Percentiles rank a stretch among this genome's conserved stretches.
These are phyloP conservation scores for Ogataea salicorniae DNA, from an alignment of 805 yeast genomes.

Conservation along the genomic window DNA sequence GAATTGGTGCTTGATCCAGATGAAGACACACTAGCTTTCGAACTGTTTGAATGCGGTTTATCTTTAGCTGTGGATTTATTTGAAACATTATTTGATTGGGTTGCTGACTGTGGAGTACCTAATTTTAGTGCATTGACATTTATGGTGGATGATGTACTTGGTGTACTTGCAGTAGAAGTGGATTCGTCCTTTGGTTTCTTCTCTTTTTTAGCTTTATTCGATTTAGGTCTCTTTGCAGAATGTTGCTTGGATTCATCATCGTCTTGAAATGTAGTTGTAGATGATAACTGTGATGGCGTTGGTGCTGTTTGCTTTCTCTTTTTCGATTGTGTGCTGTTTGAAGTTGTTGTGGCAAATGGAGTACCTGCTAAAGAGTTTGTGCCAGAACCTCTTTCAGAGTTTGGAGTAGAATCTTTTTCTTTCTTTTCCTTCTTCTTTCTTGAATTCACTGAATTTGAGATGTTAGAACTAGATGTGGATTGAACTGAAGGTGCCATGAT, in stretches of 20 bases:
- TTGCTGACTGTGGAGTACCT: background rate
- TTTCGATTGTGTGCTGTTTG: background rate
- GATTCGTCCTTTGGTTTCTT: conserved; percentile 10
- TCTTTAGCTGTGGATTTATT: conserved; percentile 3
- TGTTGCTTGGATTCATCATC: background rate
- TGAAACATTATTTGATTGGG: background rate
- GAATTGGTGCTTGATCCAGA: background rate
- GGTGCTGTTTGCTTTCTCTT: background rate
- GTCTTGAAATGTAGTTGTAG: background rate
- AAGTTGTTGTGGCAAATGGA: background rate
- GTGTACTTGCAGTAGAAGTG: conserved; percentile 2
- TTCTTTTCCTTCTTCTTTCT: conserved; percentile 15
- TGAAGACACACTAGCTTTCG: background rate
- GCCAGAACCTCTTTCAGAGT: background rate
- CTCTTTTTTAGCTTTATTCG: conserved; percentile 17
- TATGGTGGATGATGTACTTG: conserved; percentile 1
- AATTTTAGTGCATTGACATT: background rate
- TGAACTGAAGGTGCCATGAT: conserved; percentile 4
- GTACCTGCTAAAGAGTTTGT: background rate
- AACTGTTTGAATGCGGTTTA: conserved; percentile 3
- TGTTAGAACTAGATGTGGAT: background rate
- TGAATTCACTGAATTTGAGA: background rate
- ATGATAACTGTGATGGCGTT: background rate
- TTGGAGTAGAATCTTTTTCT: conserved; percentile 5
- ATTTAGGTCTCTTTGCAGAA: conserved; percentile 10